phyloP scores from a whole-genome alignment of 371 early-diverging fungal species.

The Mucor velutinosus region DNA sequence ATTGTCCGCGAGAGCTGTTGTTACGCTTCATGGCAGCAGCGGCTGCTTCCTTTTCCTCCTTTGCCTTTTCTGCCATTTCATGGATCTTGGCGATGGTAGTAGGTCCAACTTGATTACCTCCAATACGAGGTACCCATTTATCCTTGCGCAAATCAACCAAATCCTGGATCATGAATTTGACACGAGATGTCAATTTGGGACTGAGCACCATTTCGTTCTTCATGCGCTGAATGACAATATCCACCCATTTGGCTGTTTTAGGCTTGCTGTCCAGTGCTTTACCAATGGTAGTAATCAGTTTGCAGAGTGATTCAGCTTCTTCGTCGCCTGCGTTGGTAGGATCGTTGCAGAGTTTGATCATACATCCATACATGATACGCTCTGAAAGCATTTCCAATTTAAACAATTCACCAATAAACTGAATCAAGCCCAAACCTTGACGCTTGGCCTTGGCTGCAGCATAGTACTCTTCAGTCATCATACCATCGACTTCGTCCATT shows the following conservation, averaged over 20 bases:
- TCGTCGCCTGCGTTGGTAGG: conserved; percentile 86
- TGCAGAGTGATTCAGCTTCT: conserved; percentile 90
- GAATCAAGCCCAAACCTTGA: conserved; percentile 88
- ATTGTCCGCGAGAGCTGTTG: conserved; percentile 59
- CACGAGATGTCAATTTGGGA: conserved; percentile 74
- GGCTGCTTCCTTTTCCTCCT: conserved; percentile 61
- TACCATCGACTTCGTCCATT: conserved; percentile 54
- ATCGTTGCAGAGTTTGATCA: conserved; percentile 73
- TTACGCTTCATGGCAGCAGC: conserved; percentile 66
- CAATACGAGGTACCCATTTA: conserved; percentile 75
- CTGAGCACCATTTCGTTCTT: conserved; percentile 62
- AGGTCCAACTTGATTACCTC: conserved; percentile 66
- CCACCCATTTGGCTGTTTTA: conserved; percentile 57
- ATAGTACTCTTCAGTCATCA: conserved; percentile 81
- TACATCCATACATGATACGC: conserved; percentile 89
- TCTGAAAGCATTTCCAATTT: conserved; percentile 86
- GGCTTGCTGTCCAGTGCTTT: conserved; percentile 55
- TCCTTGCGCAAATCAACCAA: conserved; percentile 85
- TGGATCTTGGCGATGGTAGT: conserved; percentile 92
- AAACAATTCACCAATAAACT: conserved; percentile 95
- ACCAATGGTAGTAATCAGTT: conserved; percentile 89
- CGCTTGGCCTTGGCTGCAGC: conserved; percentile 90
- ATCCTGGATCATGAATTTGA: conserved; percentile 92
- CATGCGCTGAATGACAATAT: conserved; percentile 79
- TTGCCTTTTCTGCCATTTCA: conserved; percentile 69